A percentile compares a stretch with the other conserved stretches of the same genome.
Evolutionary conservation across 1,139 yeast genomes (phyloP).

Genomic region (Sugiyamaella grinbergsii): DNA sequence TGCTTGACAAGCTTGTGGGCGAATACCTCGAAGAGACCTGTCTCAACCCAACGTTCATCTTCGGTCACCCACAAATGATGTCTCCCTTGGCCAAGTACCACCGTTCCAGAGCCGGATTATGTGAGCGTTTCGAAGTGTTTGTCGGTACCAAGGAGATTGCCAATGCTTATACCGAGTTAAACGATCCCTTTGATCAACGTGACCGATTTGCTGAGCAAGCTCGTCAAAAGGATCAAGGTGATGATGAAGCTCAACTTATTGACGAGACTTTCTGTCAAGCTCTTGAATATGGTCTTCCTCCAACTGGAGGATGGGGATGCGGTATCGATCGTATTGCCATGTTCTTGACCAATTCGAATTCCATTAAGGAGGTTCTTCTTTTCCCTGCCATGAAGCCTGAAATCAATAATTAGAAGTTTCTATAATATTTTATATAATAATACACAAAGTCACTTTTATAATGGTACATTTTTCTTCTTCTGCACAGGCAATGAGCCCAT

Average conservation of each 20-base stretch:
- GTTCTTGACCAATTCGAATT: slow-evolving; percentile 95
- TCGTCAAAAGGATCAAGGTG: slow-evolving; percentile 97
- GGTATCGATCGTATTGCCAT: slow-evolving; percentile 98
- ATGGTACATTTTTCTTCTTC: too few relatives aligned
- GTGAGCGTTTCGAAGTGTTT: slow-evolving; percentile 98
- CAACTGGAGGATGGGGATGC: slow-evolving; percentile 99
- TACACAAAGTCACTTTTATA: too few relatives aligned
- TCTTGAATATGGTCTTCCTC: slow-evolving; percentile 96
- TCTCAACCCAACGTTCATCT: slow-evolving; percentile 95
- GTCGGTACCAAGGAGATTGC: slow-evolving; percentile 98
- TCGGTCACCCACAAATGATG: slow-evolving; percentile 99
- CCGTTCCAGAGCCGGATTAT: slow-evolving; percentile 86
- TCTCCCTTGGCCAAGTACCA: slow-evolving; percentile 98
- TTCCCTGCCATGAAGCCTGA: slow-evolving; percentile 99
- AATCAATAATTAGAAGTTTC: slow-evolving; percentile 34
- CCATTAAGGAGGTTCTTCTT: slow-evolving; percentile 94
- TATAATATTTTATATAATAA: not conserved
- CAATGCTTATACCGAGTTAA: slow-evolving; percentile 98
- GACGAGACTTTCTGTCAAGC: slow-evolving; percentile 98
- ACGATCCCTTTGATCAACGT: slow-evolving; percentile 98
- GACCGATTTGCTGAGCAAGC: slow-evolving; percentile 98
- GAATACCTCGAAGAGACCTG: slow-evolving; percentile 84
- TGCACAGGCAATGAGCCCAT: too few relatives aligned
- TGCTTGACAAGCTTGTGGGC: slow-evolving; percentile 97
- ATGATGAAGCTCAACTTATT: slow-evolving; percentile 95